Conservation (phyloP, 2,329 filamentous ascomycete species). For the Ilyonectria sp. region DNA sequence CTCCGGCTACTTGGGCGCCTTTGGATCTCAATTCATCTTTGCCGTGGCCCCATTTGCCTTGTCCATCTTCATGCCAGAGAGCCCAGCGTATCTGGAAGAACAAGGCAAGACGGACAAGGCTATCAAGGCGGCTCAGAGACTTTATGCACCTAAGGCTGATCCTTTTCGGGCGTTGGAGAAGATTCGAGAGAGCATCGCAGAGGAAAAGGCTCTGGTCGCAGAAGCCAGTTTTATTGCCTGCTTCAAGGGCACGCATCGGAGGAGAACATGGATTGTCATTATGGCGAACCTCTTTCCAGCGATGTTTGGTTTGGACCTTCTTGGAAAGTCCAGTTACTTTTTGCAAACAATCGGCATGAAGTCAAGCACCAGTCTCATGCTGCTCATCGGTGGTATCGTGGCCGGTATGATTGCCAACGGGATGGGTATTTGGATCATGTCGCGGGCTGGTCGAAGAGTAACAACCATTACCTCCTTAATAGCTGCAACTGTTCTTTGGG, state of each 20-base stretch:
- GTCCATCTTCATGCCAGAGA: conserved; percentile 48
- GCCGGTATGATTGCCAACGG: conserved; percentile 62
- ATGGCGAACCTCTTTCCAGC: conserved; percentile 58
- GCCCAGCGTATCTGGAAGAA: conserved; percentile 44
- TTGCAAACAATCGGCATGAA: conserved; percentile 51
- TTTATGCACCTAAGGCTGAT: conserved; percentile 41
- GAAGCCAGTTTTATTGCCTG: conserved; percentile 57
- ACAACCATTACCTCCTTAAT: conserved; percentile 56
- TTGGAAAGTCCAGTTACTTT: conserved; percentile 59
- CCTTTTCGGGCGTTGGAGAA: conserved; percentile 31
- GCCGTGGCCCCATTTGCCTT: conserved; percentile 39
- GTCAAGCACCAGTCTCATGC: conserved; percentile 54
- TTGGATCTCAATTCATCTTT: conserved; percentile 47
- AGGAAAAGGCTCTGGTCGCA: conserved; percentile 52
- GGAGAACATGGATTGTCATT: conserved; percentile 56
- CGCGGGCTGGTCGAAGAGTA: conserved; percentile 56
- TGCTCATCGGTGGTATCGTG: conserved; percentile 62
- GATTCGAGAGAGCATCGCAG: conserved; percentile 55
- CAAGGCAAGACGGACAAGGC: conserved; percentile 37
- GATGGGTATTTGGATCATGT: conserved; percentile 60
- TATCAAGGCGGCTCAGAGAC: conserved; percentile 32
- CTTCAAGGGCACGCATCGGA: conserved; percentile 58
- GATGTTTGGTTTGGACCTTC: conserved; percentile 60
- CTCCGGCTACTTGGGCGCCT: conserved; percentile 44
- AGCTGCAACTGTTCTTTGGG: conserved; percentile 56